phyloP scores from a whole-genome alignment of 2,329 filamentous ascomycete species.

The Pyrenochaeta sp. region DNA sequence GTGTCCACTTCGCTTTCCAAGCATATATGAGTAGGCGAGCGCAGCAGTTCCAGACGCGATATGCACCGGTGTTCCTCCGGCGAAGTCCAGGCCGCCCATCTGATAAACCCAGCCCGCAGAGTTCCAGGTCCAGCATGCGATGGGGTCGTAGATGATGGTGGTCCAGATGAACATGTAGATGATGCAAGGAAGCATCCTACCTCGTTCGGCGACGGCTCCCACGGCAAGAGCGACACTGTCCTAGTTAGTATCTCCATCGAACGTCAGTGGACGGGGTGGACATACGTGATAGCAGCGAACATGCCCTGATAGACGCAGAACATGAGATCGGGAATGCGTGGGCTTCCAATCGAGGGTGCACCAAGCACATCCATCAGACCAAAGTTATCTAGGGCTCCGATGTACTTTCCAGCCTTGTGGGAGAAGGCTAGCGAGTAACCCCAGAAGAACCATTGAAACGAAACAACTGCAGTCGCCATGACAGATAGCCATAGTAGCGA shows the following conservation, averaged over 20 bases:
- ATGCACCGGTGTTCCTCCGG: constrained; percentile 89
- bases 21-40: constrained; percentile 89
- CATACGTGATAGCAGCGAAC: constrained; percentile 88
- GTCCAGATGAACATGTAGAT: constrained; percentile 95
- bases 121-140: constrained; percentile 97
- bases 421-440: constrained; percentile 86
- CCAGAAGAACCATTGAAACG: constrained; percentile 97
- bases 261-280: constrained; percentile 14
- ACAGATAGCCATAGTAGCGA: constrained; percentile 86
- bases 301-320: constrained; percentile 89
- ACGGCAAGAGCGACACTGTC: constrained; percentile 79
- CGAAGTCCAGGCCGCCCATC: constrained; percentile 86
- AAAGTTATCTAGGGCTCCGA: constrained; percentile 82
- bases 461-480: constrained; percentile 79
- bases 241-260: constrained; percentile 6
- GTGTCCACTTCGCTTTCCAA: constrained; percentile 84
- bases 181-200: constrained; percentile 85
- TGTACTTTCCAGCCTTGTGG: constrained; percentile 76
- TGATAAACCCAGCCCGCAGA: constrained; percentile 78
- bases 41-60: constrained; percentile 84
- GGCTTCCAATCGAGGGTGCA: constrained; percentile 76
- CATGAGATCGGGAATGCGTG: constrained; percentile 79
- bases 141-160: constrained; percentile 88
- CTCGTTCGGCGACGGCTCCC: constrained; percentile 85
- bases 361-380: constrained; percentile 80